These are phyloP conservation scores for Bombardia bombarda DNA, from an alignment of 495 filamentous ascomycete genomes.

Conservation along the genomic window DNA sequence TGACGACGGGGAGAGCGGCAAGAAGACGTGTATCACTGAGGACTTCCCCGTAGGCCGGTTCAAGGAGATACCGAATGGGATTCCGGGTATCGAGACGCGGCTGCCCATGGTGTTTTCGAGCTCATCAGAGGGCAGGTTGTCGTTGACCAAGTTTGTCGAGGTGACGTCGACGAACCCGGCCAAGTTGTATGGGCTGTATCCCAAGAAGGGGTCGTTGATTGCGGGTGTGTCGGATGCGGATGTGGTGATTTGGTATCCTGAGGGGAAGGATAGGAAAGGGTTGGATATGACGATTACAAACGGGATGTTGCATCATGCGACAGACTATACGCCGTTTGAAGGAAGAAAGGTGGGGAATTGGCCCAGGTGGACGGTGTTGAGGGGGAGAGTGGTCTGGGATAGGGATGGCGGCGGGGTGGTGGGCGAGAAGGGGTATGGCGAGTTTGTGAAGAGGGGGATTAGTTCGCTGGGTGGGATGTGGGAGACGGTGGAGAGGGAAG, in stretches of 20 bases:
- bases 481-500: constrained; percentile 51
- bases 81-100: constrained; percentile 55
- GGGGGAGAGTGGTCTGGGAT: constrained; percentile 52
- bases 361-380: constrained; percentile 53
- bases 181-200: constrained; percentile 53
- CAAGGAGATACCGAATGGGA: constrained; percentile 49
- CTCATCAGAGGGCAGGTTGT: too few relatives aligned
- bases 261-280: constrained; percentile 26
- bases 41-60: constrained; percentile 42
- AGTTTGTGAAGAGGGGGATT: constrained; percentile 43
- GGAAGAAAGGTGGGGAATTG: constrained; percentile 47
- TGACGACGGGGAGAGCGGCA: constrained; percentile 36
- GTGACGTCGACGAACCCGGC: constrained; percentile 49
- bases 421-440: constrained; percentile 42
- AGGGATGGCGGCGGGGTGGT: constrained; percentile 41
- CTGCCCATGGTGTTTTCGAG: constrained; percentile 38
- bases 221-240: constrained; percentile 49
- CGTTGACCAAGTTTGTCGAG: constrained; percentile 50
- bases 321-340: constrained; percentile 57
- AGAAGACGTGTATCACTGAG: constrained; percentile 36
- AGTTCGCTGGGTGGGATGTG: constrained; percentile 31
- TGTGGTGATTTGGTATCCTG: constrained; percentile 47
- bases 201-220: constrained; percentile 46
- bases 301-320: constrained; percentile 48
- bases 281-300: constrained; percentile 38